Evolutionary conservation across 441 rosid species (phyloP), one percentile per base, ranked within the genome.

Genomic region (Croton laevigatus): DNA sequence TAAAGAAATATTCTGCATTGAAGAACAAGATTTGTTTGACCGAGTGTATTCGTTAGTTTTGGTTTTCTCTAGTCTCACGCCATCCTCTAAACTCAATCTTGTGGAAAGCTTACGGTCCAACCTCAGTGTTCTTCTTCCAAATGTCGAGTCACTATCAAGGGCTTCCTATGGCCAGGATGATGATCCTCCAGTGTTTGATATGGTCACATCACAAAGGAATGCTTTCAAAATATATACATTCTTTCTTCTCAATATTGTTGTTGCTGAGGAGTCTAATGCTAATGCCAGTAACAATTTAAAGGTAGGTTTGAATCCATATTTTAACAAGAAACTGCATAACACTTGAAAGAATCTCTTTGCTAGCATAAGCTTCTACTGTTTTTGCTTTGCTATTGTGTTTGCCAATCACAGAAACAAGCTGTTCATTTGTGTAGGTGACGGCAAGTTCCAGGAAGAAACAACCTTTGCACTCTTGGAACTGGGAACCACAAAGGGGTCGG

Each of bases 51-150:
- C 99, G 1, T 71, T 90, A 75, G 75, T 87, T 69, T 76, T 83
- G 69, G 76, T 72, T 59, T 91, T 96, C 74, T 69, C 78, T 34
- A 52, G 51, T 75, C 97, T 96, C 65, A 74, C 80, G 12, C 78
- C 90, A 17, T 58, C 88, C 65, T 89, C 84, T 78, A 93, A 96
- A 71, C 81, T 82, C 77, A 87, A 84, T 77, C 83, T 90, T 52
- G 87, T 87, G 0, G 99, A 96, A 81, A 88, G 90, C 72, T 90
- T 96, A 8, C 83, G 99, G 32, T 93, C 97, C 65, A 96, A 96
- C 73, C 81, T 96, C 55, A 88, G 93, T 62, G 98, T 96, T 79
- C 97, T 96, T 71, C 97, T 96, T 54, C 99, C 97, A 12, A 96
- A 89, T 75, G 88, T 96, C 0, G 99, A 93, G 80, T 86, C 92